Conservation (phyloP, 1,139 yeast species). For the Yarrowia galli region DNA sequence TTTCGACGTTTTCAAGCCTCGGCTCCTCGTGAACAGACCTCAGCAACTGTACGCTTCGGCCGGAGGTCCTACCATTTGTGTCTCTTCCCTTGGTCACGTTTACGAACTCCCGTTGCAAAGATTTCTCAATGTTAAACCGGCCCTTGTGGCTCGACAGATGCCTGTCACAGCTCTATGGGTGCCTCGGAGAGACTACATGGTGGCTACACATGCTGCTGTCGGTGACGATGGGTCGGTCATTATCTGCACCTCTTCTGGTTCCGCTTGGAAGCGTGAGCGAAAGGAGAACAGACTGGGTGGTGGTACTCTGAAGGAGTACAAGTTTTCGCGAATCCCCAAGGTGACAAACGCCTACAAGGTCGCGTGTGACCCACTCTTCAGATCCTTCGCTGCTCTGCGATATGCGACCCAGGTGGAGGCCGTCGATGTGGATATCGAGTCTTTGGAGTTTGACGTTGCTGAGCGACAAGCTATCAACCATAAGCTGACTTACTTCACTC, state of each 20-base stretch:
- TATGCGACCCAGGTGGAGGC: conserved; percentile 48
- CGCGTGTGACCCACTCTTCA: conserved; percentile 68
- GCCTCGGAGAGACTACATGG: conserved; percentile 47
- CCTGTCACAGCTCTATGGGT: conserved; percentile 48
- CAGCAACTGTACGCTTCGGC: conserved; percentile 24
- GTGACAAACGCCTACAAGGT: conserved; percentile 66
- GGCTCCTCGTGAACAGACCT: conserved; percentile 16
- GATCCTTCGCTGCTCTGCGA: conserved; percentile 72
- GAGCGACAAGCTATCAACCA: not conserved
- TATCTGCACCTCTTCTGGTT: conserved; percentile 71
- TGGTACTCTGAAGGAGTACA: conserved; percentile 49
- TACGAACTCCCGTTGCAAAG: conserved; percentile 38
- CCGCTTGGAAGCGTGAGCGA: conserved; percentile 56
- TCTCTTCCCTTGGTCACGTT: conserved; percentile 28
- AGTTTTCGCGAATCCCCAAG: conserved; percentile 62
- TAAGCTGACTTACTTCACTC: not conserved
- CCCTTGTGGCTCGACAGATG: conserved; percentile 24
- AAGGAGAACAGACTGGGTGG: conserved; percentile 45
- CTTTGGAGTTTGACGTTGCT: conserved; percentile 17
- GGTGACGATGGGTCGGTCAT: conserved; percentile 74
- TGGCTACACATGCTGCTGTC: conserved; percentile 66
- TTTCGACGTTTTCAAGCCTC: conserved; percentile 28
- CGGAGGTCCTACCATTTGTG: conserved; percentile 22
- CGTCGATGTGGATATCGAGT: conserved; percentile 4
- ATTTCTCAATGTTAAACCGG: conserved; percentile 41